A percentile compares a stretch with the other conserved stretches of the same genome.
phyloP scores from a whole-genome alignment of 352 stramenopile genomes.

The Pythium dissotocum region DNA sequence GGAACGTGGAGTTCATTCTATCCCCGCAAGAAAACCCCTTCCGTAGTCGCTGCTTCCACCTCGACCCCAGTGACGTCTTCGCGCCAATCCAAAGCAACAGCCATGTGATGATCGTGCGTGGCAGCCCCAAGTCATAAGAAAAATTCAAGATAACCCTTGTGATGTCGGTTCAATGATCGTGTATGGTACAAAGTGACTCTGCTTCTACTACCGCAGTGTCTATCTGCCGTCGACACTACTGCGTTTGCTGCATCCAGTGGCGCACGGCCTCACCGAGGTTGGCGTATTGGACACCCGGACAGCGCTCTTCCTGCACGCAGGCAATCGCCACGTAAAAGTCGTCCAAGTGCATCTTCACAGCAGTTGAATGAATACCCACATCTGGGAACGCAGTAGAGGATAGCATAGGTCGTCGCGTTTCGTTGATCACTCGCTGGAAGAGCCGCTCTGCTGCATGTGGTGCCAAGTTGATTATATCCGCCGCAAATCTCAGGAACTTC shows the following conservation, averaged over 20 bases:
- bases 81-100: constrained; percentile 59
- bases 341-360: constrained; percentile 37
- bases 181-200: neutral
- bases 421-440: constrained; percentile 47
- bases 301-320: constrained; percentile 50
- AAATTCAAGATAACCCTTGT: neutral
- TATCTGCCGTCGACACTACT: neutral
- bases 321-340: constrained; percentile 76
- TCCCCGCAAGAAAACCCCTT: constrained; percentile 57
- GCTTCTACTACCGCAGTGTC: neutral
- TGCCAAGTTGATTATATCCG: constrained; percentile 53
- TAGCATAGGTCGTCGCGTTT: constrained; percentile 23
- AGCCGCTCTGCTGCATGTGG: constrained; percentile 31
- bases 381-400: neutral
- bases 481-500: constrained; percentile 65
- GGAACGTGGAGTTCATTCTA: constrained; percentile 30
- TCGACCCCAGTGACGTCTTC: constrained; percentile 38
- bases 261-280: constrained; percentile 60
- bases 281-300: constrained; percentile 32
- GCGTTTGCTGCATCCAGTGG: constrained; percentile 72
- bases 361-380: neutral
- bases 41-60: constrained; percentile 55
- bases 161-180: neutral
- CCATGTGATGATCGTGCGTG: constrained; percentile 54
- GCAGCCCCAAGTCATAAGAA: neutral